Evolutionary conservation across 768 basidiomycete genomes (phyloP), one percentile per base, ranked within the genome.

Genomic region (Chlorophyllum brunneum): DNA sequence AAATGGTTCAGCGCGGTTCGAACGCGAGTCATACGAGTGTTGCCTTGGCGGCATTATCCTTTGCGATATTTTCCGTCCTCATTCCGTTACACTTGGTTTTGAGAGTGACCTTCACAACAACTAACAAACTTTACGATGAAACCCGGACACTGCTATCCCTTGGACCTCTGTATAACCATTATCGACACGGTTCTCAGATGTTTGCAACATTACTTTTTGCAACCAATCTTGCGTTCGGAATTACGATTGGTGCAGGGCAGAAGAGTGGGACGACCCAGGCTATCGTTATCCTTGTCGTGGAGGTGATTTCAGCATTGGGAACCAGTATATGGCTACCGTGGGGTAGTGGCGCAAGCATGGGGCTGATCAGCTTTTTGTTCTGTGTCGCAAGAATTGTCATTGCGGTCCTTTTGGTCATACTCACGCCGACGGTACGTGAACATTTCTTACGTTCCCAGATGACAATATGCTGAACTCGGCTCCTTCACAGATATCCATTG

Each of bases 301-400:
- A 99, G 66, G 87, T 99, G 13, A 76, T 77, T 18, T 85, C 88
- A 38, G 91, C 94, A 4, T 72, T 98, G 53, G 82, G 90, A 23
- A 97, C 95, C 27, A 94, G 90, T 56, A 75, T 95, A 27, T 97
- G 92, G 92, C 78, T 97, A 54, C 95, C 95, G 15, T 99, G 95
- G 95, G 92, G 92, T 26, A 88, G 88, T 48, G 93, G 95, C 1
- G 93, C 95, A 1, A 90, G 92, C 56, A 98, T 98, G 97, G 95
- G 95, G 11, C 76, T 94, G 30, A 86, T 95, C 54, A 93, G 91
- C 65, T 98, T 98, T 74, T 72, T 97, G 61, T 87, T 95, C 61
- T 93, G 92, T 54, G 89, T 95, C 4, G 85, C 89, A 18, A 78
- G 95, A 58, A 95, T 97, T 60, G 85, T 94, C 23, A 80, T 93